Evolutionary conservation across 2,329 filamentous ascomycete genomes (phyloP).

Genomic region (Cadophora malorum): DNA sequence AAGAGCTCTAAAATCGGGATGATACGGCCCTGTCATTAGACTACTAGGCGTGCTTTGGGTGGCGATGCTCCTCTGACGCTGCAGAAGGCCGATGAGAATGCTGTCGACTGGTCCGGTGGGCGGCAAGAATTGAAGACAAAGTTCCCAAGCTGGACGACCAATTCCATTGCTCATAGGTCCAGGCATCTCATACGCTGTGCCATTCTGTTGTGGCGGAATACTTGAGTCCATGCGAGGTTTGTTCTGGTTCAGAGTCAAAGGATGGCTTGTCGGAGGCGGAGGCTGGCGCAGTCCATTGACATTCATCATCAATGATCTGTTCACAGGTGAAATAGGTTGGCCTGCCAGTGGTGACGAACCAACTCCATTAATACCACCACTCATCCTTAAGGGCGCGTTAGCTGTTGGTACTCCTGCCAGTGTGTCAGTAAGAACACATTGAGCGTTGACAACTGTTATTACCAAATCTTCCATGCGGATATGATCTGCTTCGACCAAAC

Average conservation of each 20-base stretch:
- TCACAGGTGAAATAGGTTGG: constrained; percentile 16
- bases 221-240: constrained; percentile 6
- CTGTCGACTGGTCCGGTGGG: constrained; percentile 47
- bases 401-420: constrained; percentile 25
- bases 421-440: background rate
- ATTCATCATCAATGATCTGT: constrained; percentile 13
- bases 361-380: constrained; percentile 5
- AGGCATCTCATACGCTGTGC: background rate
- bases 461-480: constrained; percentile 29
- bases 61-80: constrained; percentile 47
- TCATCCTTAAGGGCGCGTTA: constrained; percentile 7
- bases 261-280: constrained; percentile 13
- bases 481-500: constrained; percentile 32
- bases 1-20: constrained; percentile 46
- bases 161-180: constrained; percentile 15
- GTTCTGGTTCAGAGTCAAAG: constrained; percentile 1
- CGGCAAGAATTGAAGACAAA: constrained; percentile 44
- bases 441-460: background rate
- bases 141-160: constrained; percentile 45
- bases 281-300: background rate
- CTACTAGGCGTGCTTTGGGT: constrained; percentile 38
- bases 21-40: constrained; percentile 46
- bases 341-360: background rate
- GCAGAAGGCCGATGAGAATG: constrained; percentile 47
- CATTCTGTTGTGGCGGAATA: constrained; percentile 5